Percentiles rank a stretch among this genome's conserved stretches.
Conservation (phyloP, 371 early-diverging fungal genomes). For the Mucor saturninus region DNA sequence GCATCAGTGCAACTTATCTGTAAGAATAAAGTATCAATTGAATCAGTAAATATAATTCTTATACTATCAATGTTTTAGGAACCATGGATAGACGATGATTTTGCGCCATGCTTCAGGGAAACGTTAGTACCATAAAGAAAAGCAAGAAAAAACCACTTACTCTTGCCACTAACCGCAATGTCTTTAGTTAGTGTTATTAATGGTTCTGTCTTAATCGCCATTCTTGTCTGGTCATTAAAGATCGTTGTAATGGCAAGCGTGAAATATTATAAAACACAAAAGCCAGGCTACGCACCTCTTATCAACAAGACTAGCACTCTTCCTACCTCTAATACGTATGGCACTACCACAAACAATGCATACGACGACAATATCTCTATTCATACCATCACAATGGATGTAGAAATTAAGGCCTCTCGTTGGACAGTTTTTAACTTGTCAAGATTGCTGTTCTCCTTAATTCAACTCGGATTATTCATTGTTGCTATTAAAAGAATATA, state of each 20-base stretch:
- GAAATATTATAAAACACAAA: conserved; percentile 12
- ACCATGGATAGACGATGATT: conserved; percentile 23
- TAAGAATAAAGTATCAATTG: conserved; percentile 1
- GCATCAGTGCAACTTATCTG: conserved; percentile 12
- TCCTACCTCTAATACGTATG: conserved; percentile 1
- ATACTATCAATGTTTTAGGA: background rate
- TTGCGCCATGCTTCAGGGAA: conserved; percentile 29
- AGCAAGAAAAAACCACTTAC: background rate
- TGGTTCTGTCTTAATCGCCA: background rate
- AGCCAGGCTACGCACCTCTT: conserved; percentile 5
- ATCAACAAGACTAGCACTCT: conserved; percentile 6
- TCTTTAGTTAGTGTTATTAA: background rate
- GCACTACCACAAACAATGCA: conserved; percentile 9
- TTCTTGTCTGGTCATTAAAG: background rate
- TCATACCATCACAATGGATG: conserved; percentile 9
- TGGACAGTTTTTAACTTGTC: conserved; percentile 18
- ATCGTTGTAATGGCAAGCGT: background rate
- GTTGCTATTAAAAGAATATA: background rate
- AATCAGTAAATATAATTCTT: background rate
- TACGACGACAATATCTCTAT: conserved; percentile 1
- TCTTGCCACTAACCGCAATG: background rate
- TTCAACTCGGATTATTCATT: conserved; percentile 11
- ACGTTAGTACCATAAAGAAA: conserved; percentile 7
- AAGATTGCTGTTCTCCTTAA: conserved; percentile 11
- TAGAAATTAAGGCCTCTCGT: conserved; percentile 8